phyloP scores from a whole-genome alignment of 169 alveolate genomes.

The Fabrea salina region DNA sequence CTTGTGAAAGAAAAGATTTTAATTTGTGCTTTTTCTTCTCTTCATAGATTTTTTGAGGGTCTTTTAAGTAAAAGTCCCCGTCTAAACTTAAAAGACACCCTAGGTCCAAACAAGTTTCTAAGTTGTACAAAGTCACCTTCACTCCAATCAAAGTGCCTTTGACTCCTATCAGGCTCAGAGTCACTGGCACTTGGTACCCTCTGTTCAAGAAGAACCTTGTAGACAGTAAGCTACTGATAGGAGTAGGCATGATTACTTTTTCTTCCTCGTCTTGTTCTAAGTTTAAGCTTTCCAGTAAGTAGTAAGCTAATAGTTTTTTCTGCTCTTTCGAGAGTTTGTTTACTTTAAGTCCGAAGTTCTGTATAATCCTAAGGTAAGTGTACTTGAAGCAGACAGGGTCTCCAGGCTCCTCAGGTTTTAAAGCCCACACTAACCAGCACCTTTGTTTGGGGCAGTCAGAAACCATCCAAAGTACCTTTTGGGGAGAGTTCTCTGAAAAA shows the following conservation, averaged over 20 bases:
- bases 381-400: no score
- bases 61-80: not conserved
- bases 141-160: not conserved
- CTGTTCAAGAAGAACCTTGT: not conserved
- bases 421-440: no score
- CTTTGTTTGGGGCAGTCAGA: not conserved
- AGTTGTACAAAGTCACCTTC: not conserved
- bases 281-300: not conserved
- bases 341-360: conserved; percentile 4
- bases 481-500: no score
- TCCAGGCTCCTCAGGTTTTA: no score
- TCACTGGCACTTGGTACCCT: not conserved
- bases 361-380: not conserved
- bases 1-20: not conserved
- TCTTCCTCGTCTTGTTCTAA: not conserved
- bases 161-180: conserved; percentile 13
- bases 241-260: not conserved
- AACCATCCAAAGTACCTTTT: no score
- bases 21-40: not conserved
- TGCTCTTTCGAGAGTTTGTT: not conserved
- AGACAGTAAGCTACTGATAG: not conserved
- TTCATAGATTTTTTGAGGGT: not conserved
- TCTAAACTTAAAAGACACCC: not conserved
- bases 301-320: not conserved
- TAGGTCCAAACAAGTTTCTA: not conserved